A percentile compares a stretch with the other conserved stretches of the same genome.
These are phyloP conservation scores for Edaphochlamys debaryana DNA, from an alignment of 139 green algal species.

Conservation along the genomic window DNA sequence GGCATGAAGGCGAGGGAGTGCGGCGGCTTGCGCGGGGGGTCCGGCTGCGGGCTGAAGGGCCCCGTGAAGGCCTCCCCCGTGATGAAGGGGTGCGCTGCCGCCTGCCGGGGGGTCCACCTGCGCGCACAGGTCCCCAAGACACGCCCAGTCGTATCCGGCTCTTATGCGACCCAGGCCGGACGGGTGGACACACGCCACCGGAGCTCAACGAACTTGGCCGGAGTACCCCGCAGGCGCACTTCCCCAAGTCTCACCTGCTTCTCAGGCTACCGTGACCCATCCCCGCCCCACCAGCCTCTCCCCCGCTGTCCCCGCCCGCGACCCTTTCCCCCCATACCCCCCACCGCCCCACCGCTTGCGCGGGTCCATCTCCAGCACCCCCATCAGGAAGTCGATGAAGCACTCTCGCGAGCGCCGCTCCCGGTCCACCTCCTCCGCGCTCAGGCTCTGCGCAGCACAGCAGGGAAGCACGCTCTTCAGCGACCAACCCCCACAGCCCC, in stretches of 20 bases:
- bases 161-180: too few relatives aligned
- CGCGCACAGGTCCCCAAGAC: too few relatives aligned
- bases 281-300: too few relatives aligned
- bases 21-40: constrained; percentile 32
- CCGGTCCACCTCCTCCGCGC: constrained; percentile 49
- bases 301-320: too few relatives aligned
- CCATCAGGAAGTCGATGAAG: constrained; percentile 88
- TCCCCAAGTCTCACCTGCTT: too few relatives aligned
- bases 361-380: constrained; percentile 83
- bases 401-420: constrained; percentile 66
- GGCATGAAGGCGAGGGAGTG: background rate
- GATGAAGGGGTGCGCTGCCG: constrained; percentile 90
- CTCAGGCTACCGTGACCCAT: background rate
- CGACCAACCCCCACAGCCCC: too few relatives aligned
- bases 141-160: too few relatives aligned
- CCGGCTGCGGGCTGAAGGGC: constrained; percentile 75
- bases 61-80: constrained; percentile 77
- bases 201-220: too few relatives aligned
- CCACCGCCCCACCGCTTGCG: constrained; percentile 31
- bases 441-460: constrained; percentile 41
- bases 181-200: too few relatives aligned
- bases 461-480: background rate
- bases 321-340: background rate
- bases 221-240: too few relatives aligned
- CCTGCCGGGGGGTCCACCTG: constrained; percentile 84